Evolutionary conservation across 331 rosid species (phyloP).

Genomic region (Phaseolus coccineus): DNA sequence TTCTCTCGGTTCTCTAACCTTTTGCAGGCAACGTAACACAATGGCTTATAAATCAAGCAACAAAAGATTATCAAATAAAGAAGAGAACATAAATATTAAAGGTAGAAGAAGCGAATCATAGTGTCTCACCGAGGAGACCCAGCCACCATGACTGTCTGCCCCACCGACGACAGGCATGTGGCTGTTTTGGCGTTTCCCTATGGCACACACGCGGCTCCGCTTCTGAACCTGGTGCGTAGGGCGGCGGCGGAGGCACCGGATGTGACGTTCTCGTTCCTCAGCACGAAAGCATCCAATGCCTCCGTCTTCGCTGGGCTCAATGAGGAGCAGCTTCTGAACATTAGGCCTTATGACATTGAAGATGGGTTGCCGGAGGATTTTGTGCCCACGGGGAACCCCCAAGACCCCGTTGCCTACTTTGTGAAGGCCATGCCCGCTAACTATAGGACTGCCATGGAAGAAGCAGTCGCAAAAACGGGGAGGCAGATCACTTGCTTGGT

Average conservation of each 20-base stretch:
- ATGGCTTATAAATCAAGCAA: not conserved
- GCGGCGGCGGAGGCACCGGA: conserved; percentile 48
- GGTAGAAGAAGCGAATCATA: not conserved
- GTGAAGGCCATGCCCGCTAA: conserved; percentile 49
- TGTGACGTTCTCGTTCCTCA: conserved; percentile 62
- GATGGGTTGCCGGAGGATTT: conserved; percentile 69
- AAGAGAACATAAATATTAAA: not conserved
- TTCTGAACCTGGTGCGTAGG: conserved; percentile 52
- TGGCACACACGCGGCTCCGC: conserved; percentile 75
- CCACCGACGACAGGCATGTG: conserved; percentile 46
- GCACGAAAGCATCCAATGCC: conserved; percentile 48
- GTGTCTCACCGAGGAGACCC: not conserved
- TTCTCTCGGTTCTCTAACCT: not conserved
- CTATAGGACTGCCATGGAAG: conserved; percentile 43
- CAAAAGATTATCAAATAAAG: not conserved
- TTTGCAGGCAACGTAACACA: too few species aligned
- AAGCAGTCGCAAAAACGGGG: conserved; percentile 48
- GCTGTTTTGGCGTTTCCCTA: conserved; percentile 79
- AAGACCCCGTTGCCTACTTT: conserved; percentile 47
- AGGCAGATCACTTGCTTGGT: conserved; percentile 60
- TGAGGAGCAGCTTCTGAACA: not conserved
- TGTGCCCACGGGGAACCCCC: conserved; percentile 32
- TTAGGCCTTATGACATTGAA: conserved; percentile 46
- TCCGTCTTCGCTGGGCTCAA: conserved; percentile 20
- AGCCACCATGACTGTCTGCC: not conserved